Percentiles rank a stretch among this genome's conserved stretches.
Conservation (phyloP, 805 yeast species). For the Tetrapisispora arboricola region DNA sequence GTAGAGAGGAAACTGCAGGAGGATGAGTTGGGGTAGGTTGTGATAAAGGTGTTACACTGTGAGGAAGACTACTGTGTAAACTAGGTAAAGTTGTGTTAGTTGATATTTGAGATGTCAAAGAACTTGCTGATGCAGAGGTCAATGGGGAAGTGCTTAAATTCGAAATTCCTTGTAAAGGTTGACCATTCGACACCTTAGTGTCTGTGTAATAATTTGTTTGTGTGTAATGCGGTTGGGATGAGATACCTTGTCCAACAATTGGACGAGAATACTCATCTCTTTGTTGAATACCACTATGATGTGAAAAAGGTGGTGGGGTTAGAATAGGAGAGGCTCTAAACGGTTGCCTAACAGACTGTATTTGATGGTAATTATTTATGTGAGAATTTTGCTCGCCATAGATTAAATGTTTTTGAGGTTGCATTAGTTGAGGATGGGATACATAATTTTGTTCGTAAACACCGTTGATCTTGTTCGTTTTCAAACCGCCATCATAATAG, state of each 20-base stretch:
- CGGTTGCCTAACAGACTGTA: background rate
- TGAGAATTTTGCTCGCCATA: background rate
- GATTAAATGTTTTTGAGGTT: background rate
- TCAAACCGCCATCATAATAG: conserved; percentile 9
- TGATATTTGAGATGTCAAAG: background rate
- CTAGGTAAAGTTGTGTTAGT: background rate
- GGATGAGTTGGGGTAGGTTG: conserved; percentile 4
- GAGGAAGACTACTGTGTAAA: background rate
- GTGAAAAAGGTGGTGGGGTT: conserved; percentile 3
- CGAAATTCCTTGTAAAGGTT: background rate
- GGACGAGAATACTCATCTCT: conserved; percentile 1
- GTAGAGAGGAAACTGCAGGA: background rate
- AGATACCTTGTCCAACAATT: background rate
- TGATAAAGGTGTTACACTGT: background rate
- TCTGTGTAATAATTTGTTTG: background rate
- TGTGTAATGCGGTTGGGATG: background rate
- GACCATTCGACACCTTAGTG: background rate
- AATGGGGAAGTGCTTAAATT: background rate
- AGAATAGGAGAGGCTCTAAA: conserved; percentile 4
- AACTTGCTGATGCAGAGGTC: background rate
- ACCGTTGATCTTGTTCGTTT: background rate
- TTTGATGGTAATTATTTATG: background rate
- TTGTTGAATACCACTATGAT: background rate
- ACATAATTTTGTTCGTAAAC: conserved; percentile 1
- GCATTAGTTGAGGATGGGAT: background rate